phyloP scores from a whole-genome alignment of 331 rosid species.

The Dryas integrifolia region DNA sequence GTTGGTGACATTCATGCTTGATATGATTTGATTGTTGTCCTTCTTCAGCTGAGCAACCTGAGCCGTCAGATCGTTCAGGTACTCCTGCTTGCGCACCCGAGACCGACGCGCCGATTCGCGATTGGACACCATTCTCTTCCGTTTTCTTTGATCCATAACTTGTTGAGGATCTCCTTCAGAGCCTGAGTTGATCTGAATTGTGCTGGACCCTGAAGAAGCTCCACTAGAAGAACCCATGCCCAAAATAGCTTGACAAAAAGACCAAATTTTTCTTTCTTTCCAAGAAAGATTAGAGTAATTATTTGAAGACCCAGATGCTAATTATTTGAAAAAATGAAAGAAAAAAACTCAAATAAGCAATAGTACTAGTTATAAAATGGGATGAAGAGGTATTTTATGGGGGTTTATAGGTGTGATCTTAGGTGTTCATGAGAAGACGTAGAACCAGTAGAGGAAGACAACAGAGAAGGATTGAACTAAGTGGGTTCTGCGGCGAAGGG shows the following conservation, averaged over 20 bases:
- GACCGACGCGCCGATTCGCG: conserved; percentile 76
- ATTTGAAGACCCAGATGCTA: conserved; percentile 6
- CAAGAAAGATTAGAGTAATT: not conserved
- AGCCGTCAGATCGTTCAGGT: conserved; percentile 41
- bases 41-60: conserved; percentile 43
- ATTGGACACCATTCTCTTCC: conserved; percentile 73
- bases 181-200: conserved; percentile 39
- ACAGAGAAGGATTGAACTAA: conserved; percentile 87
- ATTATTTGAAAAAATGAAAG: not conserved
- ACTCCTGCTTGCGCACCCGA: conserved; percentile 64
- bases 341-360: not conserved
- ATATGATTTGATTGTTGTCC: conserved; percentile 45
- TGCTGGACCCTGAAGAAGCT: conserved; percentile 44
- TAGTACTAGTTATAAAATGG: not conserved
- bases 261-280: not conserved
- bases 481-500: conserved; percentile 64
- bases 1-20: conserved; percentile 33
- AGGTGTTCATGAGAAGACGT: conserved; percentile 51
- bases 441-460: conserved; percentile 88
- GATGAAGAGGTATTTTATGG: not conserved
- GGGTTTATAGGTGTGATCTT: not conserved
- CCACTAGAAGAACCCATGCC: conserved; percentile 55
- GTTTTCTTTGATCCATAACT: conserved; percentile 51
- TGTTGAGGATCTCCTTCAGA: conserved; percentile 43
- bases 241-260: not conserved